Conservation (phyloP, 441 rosid genomes). For the Omphalea diandra region DNA sequence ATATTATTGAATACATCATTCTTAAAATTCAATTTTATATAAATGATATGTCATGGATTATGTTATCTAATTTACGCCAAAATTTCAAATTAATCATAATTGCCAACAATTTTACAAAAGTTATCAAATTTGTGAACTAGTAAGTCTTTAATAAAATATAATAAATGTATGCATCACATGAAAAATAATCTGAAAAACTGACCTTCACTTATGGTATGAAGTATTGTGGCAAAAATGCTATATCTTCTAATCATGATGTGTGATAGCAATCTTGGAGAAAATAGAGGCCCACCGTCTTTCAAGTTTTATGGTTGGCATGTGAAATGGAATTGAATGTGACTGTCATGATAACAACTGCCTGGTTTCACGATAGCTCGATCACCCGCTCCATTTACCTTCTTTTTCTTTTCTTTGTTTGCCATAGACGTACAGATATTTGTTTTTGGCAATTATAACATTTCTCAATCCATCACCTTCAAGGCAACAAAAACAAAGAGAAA, state of each 20-base stretch:
- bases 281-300: constrained; percentile 17
- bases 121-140: background rate
- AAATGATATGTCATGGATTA: too few relatives aligned
- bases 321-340: constrained; percentile 14
- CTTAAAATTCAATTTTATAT: too few relatives aligned
- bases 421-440: background rate
- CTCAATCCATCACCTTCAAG: background rate
- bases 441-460: background rate
- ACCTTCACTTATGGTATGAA: background rate
- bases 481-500: background rate
- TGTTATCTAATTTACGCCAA: too few relatives aligned
- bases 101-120: too few relatives aligned
- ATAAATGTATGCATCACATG: background rate
- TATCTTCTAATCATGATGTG: constrained; percentile 10
- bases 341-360: constrained; percentile 17
- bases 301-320: constrained; percentile 23
- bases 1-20: too few relatives aligned
- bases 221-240: background rate
- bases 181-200: background rate
- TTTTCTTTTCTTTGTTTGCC: background rate
- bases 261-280: background rate
- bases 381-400: constrained; percentile 7
- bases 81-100: too few relatives aligned
- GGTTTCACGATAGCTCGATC: background rate
- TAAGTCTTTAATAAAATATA: background rate